phyloP scores from a whole-genome alignment of 345 rosid species.

The Eutrema heterophyllum region DNA sequence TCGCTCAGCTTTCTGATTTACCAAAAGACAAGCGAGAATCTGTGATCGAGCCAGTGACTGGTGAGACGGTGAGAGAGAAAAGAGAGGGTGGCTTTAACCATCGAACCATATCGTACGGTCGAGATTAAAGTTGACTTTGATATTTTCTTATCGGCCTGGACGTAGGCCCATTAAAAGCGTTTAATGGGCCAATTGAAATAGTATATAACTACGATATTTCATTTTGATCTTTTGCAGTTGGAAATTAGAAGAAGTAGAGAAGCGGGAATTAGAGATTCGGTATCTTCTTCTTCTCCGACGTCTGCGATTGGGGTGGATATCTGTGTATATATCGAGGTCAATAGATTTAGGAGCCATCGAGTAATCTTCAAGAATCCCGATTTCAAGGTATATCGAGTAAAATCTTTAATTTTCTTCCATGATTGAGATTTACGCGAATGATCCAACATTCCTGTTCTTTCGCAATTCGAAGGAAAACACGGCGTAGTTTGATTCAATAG shows the following conservation, averaged over 20 bases:
- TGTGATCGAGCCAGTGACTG: conserved; percentile 20
- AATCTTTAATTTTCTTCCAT: no score
- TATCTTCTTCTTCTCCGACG: conserved; percentile 15
- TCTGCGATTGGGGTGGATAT: background rate
- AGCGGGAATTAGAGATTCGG: conserved; percentile 14
- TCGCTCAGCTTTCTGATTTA: conserved; percentile 6
- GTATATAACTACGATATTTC: background rate
- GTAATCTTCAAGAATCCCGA: no score
- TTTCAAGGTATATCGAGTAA: no score
- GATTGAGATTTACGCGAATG: no score
- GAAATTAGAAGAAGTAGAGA: background rate
- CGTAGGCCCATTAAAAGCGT: background rate
- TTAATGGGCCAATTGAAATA: background rate
- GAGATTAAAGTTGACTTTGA: background rate
- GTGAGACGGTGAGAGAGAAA: background rate
- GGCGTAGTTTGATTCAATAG: no score
- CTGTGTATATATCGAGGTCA: no score
- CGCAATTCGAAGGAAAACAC: no score
- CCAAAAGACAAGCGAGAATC: conserved; percentile 13
- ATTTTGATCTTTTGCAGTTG: background rate
- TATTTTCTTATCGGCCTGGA: background rate
- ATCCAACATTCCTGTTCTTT: no score
- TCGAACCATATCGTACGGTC: background rate
- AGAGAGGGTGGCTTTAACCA: background rate
- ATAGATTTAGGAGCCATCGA: no score